These are phyloP conservation scores for Pisolithus sp. DNA, from an alignment of 768 basidiomycete species.

Conservation along the genomic window DNA sequence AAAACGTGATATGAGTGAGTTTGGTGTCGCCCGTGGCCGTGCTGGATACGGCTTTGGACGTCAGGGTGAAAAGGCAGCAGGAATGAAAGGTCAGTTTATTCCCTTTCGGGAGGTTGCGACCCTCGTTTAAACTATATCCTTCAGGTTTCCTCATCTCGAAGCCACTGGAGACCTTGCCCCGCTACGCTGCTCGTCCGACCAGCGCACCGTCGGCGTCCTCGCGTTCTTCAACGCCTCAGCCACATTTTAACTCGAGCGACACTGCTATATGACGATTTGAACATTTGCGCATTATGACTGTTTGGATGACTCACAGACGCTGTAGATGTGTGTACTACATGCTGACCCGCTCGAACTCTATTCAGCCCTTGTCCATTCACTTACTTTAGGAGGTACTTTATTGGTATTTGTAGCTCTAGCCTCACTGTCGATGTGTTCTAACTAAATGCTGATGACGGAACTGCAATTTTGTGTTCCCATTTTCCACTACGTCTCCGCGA, in stretches of 20 bases:
- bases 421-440: neutral
- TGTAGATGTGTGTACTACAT: constrained; percentile 12
- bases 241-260: constrained; percentile 22
- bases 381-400: constrained; percentile 12
- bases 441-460: neutral
- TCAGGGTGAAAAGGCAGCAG: constrained; percentile 71
- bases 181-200: constrained; percentile 42
- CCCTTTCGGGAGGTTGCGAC: neutral
- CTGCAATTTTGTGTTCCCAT: too few species aligned
- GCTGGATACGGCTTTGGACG: constrained; percentile 72
- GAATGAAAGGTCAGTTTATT: constrained; percentile 41
- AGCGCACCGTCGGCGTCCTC: constrained; percentile 15
- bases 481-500: too few species aligned
- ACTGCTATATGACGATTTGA: constrained; percentile 20
- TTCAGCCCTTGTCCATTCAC: neutral
- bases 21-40: constrained; percentile 26
- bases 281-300: constrained; percentile 18
- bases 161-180: constrained; percentile 56
- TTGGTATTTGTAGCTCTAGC: constrained; percentile 24
- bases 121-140: constrained; percentile 1
- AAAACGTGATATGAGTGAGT: constrained; percentile 20
- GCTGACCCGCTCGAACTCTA: constrained; percentile 2
- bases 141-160: constrained; percentile 52
- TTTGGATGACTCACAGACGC: constrained; percentile 7
- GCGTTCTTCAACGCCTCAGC: constrained; percentile 15